Evolutionary conservation across 1,139 yeast species (phyloP).

Genomic region (Kodamaea plutei): DNA sequence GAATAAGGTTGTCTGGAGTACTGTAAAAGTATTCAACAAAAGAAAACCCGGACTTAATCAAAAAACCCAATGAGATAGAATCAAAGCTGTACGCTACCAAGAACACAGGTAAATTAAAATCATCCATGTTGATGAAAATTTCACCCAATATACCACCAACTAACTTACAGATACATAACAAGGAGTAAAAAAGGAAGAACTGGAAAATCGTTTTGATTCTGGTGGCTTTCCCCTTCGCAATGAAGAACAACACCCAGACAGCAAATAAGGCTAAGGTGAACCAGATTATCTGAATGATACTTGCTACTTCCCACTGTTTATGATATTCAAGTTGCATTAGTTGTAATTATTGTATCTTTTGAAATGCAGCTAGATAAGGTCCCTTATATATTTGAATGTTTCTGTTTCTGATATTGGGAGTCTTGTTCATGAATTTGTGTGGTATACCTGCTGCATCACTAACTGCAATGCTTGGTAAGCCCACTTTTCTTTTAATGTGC

Average conservation of each 20-base stretch:
- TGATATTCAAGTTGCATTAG: constrained; percentile 1
- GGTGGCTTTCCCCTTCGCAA: constrained; percentile 1
- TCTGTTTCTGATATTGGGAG: too few species aligned
- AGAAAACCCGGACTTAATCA: constrained; percentile 14
- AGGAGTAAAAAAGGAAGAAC: constrained; percentile 5
- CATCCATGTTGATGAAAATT: constrained; percentile 9
- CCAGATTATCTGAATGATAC: constrained; percentile 16
- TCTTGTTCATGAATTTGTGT: too few species aligned
- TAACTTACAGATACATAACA: constrained; percentile 16
- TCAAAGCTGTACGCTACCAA: constrained; percentile 19
- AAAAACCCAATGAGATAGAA: constrained; percentile 16
- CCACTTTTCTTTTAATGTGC: too few species aligned
- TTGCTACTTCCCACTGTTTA: constrained; percentile 15
- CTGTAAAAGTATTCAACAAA: constrained; percentile 10
- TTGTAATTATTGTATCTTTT: too few species aligned
- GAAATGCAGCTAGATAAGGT: too few species aligned
- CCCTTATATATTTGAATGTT: not conserved
- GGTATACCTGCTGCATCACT: too few species aligned
- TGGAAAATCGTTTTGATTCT: constrained; percentile 5
- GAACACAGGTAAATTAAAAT: constrained; percentile 9
- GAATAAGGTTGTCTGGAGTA: not conserved
- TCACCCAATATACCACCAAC: constrained; percentile 18
- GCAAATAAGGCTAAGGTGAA: constrained; percentile 10
- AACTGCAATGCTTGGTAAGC: too few species aligned
- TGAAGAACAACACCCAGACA: constrained; percentile 2